Evolutionary conservation across 345 rosid genomes (phyloP), one percentile per base, ranked within the genome.

Genomic region (Durio zibethinus): DNA sequence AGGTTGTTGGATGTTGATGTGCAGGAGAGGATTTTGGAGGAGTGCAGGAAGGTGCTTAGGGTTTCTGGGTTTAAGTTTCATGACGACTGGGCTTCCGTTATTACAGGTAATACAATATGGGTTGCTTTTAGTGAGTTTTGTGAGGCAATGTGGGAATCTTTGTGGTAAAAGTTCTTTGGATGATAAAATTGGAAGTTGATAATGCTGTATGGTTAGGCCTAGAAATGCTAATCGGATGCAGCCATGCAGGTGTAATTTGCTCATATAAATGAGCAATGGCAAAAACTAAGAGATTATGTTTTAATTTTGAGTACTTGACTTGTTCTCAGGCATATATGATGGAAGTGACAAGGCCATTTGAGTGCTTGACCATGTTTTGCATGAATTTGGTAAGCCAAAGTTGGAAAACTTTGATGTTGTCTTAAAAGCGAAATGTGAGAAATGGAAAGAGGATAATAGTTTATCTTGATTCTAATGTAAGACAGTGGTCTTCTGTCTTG

Each of bases 31-130:
- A 91, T 96, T 73, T 81, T 96, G 73, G 82, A 86, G 45, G 83
- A 86, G 27, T 83, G 89, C 14, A 81, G 97, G 62, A 74, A 76
- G 73, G 86, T 86, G 62, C 87, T 93, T 52, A 87, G 89, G 80
- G 78, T 52, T 25, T 91, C 97, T 16, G 98, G 88, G 38, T 95
- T 95, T 81, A 77, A 42, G 78, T 95, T 93, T 65, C 80, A 25
- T 43, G 92, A 91, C n/a, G 87, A 89, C 0, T 91, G 94, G 93
- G 94, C 94, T 1, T 86, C 90, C 29, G 98, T 95, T 61, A 95
- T 95, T 82, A 79, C 91, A 25, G 98, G 98, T 94, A 80, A 40
- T 43, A 56, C 27, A 54, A 73, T 56, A 65, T 36, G 35, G 50
- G 15, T 56, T 38, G 52, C 4, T 57, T 74, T 57, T 36, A 73